Evolutionary conservation across 352 stramenopile species (phyloP), one percentile per base, ranked within the genome.

Genomic region (Phytophthora idaei): DNA sequence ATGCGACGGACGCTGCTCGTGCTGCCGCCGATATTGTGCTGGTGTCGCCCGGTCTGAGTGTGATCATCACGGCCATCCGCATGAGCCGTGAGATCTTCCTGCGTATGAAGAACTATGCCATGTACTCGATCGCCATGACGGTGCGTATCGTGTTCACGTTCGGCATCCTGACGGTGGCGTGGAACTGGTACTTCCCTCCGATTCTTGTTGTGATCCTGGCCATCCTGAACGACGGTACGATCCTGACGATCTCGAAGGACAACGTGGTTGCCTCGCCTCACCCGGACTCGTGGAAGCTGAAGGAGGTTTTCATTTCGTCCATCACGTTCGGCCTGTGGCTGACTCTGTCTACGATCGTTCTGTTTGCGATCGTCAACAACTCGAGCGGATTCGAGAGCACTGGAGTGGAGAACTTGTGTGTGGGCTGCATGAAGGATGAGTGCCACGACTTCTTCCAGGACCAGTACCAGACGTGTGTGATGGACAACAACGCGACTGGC

Each of bases 101-200:
- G 55, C 82, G 90, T 48, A 95, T 98, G 80, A 97, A 97, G 77
- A 90, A 87, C 61, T 97, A 98, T 75, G 90, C 93, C 34, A 88
- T 97, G 72, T 98, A 98, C 79, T 86, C 89, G 46, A 93, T 97
- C 25, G 92, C 89, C 41, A 94, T 94, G 76, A 97, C 88, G 29
- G 75, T 95, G 10, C 85, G 92, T 76, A 86, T 98, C 46, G 89
- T 96, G 48, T 84, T 96, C 69, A 94, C 83, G 57, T 90, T 98
- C 50, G 92, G 89, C 37, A 87, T 92, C 17, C 57, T 97, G 58
- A 93, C 90, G 32, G 94, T 97, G 29, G 85, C 80, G 56, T 93
- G 84, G 67, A 93, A 95, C 69, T 97, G 88, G 78, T 90, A 92
- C 68, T 92, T 98, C 57, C 80, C 94, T 50, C 89, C 90, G 27